phyloP scores from a whole-genome alignment of 441 rosid species.

The Populus tomentosa region DNA sequence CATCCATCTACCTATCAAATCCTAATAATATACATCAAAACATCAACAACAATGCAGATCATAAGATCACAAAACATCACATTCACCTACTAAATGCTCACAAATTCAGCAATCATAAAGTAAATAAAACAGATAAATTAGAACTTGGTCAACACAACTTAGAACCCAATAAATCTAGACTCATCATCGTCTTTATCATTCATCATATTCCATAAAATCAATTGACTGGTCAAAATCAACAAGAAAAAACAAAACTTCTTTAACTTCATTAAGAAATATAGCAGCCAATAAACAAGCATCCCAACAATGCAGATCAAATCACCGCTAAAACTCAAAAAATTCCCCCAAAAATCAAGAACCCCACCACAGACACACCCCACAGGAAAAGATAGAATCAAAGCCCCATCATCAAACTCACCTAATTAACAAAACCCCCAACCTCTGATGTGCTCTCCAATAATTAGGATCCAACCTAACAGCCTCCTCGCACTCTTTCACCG shows the following conservation, averaged over 20 bases:
- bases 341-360: background rate
- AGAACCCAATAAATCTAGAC: background rate
- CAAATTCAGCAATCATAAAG: background rate
- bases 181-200: background rate
- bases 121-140: background rate
- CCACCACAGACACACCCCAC: background rate
- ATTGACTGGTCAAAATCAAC: background rate
- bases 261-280: background rate
- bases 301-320: conserved; percentile 5
- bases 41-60: background rate
- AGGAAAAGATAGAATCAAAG: background rate
- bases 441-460: conserved; percentile 75
- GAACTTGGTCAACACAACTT: background rate
- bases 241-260: background rate
- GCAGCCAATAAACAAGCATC: background rate
- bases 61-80: conserved; percentile 1
- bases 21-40: background rate
- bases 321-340: background rate
- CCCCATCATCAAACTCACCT: conserved; percentile 38
- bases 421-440: conserved; percentile 61
- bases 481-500: conserved; percentile 78
- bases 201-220: background rate
- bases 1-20: background rate
- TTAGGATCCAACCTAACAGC: conserved; percentile 77
- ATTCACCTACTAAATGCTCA: background rate